Evolutionary conservation across 2,329 filamentous ascomycete species (phyloP).

Genomic region (Penicillium vulpinum): DNA sequence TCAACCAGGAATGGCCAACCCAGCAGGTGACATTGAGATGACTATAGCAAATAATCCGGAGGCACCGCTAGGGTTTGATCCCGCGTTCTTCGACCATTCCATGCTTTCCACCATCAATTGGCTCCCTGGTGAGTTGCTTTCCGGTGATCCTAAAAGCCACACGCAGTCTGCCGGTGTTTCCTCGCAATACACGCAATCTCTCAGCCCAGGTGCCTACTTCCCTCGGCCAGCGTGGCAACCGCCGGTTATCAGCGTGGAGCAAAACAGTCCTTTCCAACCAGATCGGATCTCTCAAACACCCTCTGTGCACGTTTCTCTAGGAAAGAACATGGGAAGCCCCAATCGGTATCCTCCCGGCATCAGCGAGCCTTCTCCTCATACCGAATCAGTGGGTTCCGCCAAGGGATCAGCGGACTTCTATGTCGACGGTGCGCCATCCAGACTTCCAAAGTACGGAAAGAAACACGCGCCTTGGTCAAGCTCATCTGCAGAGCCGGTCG

Average conservation of each 20-base stretch:
- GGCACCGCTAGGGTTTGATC: conserved; percentile 26
- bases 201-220: conserved; percentile 19
- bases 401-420: conserved; percentile 30
- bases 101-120: conserved; percentile 39
- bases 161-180: conserved; percentile 11
- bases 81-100: conserved; percentile 28
- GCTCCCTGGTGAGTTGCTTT: conserved; percentile 35
- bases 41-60: conserved; percentile 18
- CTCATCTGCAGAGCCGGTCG: conserved; percentile 11
- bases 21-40: conserved; percentile 22
- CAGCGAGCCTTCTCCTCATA: conserved; percentile 26
- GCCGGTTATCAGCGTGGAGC: conserved; percentile 21
- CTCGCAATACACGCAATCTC: conserved; percentile 22
- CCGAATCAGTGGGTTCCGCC: conserved; percentile 19
- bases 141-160: conserved; percentile 17
- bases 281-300: conserved; percentile 22
- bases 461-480: conserved; percentile 20
- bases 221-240: conserved; percentile 30
- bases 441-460: conserved; percentile 29
- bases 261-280: conserved; percentile 16
- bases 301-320: conserved; percentile 19
- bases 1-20: conserved; percentile 9
- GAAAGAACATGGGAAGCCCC: conserved; percentile 22
- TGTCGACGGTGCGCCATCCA: conserved; percentile 28
- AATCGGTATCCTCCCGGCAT: conserved; percentile 19